phyloP scores from a whole-genome alignment of 768 basidiomycete species.

The Psilocybe azurescens region DNA sequence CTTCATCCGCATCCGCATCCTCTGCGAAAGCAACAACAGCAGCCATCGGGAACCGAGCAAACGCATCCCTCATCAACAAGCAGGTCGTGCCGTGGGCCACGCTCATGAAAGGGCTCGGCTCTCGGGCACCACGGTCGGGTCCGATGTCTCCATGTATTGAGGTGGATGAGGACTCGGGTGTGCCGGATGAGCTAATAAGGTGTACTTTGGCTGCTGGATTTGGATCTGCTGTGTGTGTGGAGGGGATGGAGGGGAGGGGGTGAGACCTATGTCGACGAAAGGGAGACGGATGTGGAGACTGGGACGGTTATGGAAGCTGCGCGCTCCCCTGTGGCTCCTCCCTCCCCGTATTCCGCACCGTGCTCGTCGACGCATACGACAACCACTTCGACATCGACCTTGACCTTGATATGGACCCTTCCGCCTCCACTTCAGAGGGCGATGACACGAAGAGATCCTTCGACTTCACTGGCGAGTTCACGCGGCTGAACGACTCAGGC shows the following conservation, averaged over 20 bases:
- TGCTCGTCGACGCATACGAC: slow-evolving; percentile 33
- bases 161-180: slow-evolving; percentile 76
- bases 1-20: too few species aligned
- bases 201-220: slow-evolving; percentile 52
- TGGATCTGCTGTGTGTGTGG: slow-evolving; percentile 31
- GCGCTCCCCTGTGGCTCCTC: slow-evolving; percentile 1
- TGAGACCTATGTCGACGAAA: not conserved
- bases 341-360: slow-evolving; percentile 32
- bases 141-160: slow-evolving; percentile 50
- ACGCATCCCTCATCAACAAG: slow-evolving; percentile 44
- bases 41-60: slow-evolving; percentile 2
- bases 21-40: too few species aligned
- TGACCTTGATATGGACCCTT: slow-evolving; percentile 22
- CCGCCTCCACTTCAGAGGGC: slow-evolving; percentile 38
- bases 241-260: not conserved
- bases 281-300: not conserved
- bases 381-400: slow-evolving; percentile 40
- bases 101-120: slow-evolving; percentile 47
- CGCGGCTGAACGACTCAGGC: slow-evolving; percentile 72
- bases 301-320: slow-evolving; percentile 7
- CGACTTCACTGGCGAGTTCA: slow-evolving; percentile 83
- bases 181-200: slow-evolving; percentile 74
- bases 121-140: slow-evolving; percentile 71
- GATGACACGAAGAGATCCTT: slow-evolving; percentile 82
- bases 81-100: slow-evolving; percentile 70